Evolutionary conservation across 768 basidiomycete genomes (phyloP), one percentile per base, ranked within the genome.

Genomic region (Pholiota conissans): DNA sequence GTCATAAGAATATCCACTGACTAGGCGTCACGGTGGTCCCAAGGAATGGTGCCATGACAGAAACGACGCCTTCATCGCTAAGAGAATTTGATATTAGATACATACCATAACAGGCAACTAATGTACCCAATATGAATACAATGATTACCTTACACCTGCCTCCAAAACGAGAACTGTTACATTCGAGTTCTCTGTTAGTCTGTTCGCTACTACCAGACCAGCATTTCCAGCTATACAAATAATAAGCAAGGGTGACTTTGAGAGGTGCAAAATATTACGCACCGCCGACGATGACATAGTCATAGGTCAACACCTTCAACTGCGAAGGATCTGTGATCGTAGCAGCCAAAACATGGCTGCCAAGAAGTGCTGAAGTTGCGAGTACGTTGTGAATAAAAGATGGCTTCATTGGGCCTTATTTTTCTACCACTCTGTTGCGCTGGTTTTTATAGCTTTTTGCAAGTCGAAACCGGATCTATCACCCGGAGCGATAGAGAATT

Each of bases 141-240:
- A 11, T 18, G 20, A 39, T 16, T 24, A 84, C 86, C 84, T 87
- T 55, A 70, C 65, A 5, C 85, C 85, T 0, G 83, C 79, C 63
- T 86, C 85, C 7, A 86, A 66, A 4, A 86, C 65, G 11, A 84
- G 71, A 0, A 86, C 83, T 1, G 72, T 73, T 5, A 79, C 68
- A 1, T 61, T 67, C 0, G 79, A 74, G 56, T 84, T 70, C 63
- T 85, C 84, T 6, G 77, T 79, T 6, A 86, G 67, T 9, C 84
- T 74, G 14, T 80, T 74, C 0, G 84, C 84, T 16, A 86, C 68
- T 0, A 78, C 81, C 53, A 82, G 82, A 3, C 85, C 85, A 1
- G 83, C 76, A 30, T 82, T 84, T 18, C 85, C 84, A 45, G 69
- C 77, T 69, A 56, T 52, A 49, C 29, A 8, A n/a, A 13, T 14